Evolutionary conservation across 148 eudicot species (phyloP).

Genomic region (Hydrangea macrophylla): DNA sequence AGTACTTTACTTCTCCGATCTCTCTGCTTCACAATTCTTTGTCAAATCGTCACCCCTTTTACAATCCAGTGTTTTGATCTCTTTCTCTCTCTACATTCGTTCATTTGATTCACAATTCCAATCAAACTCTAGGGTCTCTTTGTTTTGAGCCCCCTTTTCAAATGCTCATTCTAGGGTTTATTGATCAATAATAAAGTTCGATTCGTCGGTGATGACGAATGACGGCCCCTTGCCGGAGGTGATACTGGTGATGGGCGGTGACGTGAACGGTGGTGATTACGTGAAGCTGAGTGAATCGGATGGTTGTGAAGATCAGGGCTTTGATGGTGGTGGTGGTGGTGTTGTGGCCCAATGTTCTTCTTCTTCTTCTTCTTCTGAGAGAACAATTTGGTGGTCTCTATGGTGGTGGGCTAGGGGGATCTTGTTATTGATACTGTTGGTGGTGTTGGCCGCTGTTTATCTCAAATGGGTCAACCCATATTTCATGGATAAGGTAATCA

Average conservation of each 20-base stretch:
- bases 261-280: conserved; percentile 31
- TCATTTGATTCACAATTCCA: background rate
- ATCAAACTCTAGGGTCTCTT: background rate
- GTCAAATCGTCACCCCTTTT: too few species aligned
- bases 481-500: conserved; percentile 66
- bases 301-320: background rate
- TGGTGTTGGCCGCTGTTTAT: conserved; percentile 50
- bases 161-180: conserved; percentile 13
- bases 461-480: conserved; percentile 79
- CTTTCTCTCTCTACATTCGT: background rate
- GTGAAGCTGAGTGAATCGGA: conserved; percentile 22
- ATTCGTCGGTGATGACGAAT: conserved; percentile 29
- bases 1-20: too few species aligned
- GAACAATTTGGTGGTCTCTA: conserved; percentile 21
- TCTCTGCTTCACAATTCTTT: too few species aligned
- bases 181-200: background rate
- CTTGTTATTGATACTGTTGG: conserved; percentile 44
- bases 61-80: too few species aligned
- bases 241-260: too few species aligned
- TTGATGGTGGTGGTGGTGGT: too few species aligned
- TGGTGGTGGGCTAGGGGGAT: conserved; percentile 70
- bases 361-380: conserved; percentile 14
- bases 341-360: conserved; percentile 13
- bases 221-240: too few species aligned
- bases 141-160: conserved; percentile 10